A percentile compares a stretch with the other conserved stretches of the same genome.
phyloP scores from a whole-genome alignment of 1,284 basidiomycete genomes.

The Sparassis latifolia region DNA sequence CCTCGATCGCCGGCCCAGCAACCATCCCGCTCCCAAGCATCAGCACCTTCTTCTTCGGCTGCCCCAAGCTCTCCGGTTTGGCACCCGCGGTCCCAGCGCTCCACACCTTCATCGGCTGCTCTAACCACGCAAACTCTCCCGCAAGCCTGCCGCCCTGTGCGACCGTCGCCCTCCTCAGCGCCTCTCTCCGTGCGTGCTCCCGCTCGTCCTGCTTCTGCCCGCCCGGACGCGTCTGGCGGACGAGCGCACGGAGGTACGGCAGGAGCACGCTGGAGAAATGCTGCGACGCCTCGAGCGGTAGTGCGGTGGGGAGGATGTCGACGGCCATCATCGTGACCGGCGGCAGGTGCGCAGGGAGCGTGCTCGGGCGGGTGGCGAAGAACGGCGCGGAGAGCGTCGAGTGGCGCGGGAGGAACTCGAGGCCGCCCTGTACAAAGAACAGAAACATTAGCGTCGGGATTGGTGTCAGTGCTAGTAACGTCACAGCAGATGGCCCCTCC shows the following conservation, averaged over 20 bases:
- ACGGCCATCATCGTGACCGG: constrained; percentile 77
- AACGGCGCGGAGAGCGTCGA: constrained; percentile 77
- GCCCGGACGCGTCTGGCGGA: constrained; percentile 32
- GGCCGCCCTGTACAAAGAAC: constrained; percentile 53
- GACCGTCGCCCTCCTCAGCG: constrained; percentile 66
- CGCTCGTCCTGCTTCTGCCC: constrained; percentile 11
- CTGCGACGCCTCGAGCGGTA: constrained; percentile 74
- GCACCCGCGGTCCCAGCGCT: constrained; percentile 9
- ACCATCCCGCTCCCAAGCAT: constrained; percentile 92
- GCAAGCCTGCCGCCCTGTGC: constrained; percentile 54
- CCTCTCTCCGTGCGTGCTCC: constrained; percentile 28
- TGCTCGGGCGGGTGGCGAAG: constrained; percentile 45
- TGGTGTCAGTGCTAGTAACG: too few relatives aligned
- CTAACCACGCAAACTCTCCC: constrained; percentile 54
- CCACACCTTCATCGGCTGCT: constrained; percentile 43
- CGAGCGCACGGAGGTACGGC: constrained; percentile 63
- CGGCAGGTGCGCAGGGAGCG: constrained; percentile 40
- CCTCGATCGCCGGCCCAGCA: constrained; percentile 76
- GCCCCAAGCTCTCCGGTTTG: not conserved
- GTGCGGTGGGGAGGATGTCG: constrained; percentile 82
- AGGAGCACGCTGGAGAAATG: constrained; percentile 66
- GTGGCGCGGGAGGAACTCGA: constrained; percentile 72
- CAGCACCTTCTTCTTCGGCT: constrained; percentile 56
- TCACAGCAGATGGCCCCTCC: not conserved
- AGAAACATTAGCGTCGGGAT: not conserved